phyloP scores from a whole-genome alignment of 2,329 filamentous ascomycete genomes.

The Penicillium sumatraense region DNA sequence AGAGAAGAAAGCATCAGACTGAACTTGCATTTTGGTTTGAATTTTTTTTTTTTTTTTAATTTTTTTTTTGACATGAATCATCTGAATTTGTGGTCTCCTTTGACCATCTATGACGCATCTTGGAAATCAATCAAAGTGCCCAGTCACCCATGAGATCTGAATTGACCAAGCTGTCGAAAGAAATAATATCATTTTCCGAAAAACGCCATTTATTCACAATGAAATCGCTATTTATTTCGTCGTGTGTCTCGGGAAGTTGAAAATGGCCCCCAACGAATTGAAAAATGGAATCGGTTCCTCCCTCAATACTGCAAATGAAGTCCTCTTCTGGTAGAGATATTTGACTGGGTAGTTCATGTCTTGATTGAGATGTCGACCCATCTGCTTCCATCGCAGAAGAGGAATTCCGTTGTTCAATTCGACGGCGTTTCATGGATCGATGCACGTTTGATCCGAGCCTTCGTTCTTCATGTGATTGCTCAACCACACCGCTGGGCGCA shows the following conservation, averaged over 20 bases:
- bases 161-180: conserved; percentile 1
- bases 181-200: not conserved
- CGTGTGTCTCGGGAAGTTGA: not conserved
- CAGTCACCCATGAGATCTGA: not conserved
- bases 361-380: not conserved
- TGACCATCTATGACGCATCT: not conserved
- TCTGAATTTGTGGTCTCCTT: too few species aligned
- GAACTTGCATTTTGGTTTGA: too few species aligned
- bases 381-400: not conserved
- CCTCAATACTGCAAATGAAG: not conserved
- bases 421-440: too few species aligned
- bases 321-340: not conserved
- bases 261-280: conserved; percentile 3
- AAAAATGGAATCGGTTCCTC: not conserved
- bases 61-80: too few species aligned
- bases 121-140: not conserved
- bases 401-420: too few species aligned
- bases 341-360: not conserved
- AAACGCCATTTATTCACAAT: not conserved
- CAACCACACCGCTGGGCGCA: not conserved
- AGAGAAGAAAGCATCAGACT: too few species aligned
- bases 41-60: too few species aligned
- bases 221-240: not conserved
- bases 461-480: conserved; percentile 1
- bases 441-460: conserved; percentile 3